A percentile compares a stretch with the other conserved stretches of the same genome.
Conservation (phyloP, 1,284 basidiomycete species). For the Heliocybe sulcata region DNA sequence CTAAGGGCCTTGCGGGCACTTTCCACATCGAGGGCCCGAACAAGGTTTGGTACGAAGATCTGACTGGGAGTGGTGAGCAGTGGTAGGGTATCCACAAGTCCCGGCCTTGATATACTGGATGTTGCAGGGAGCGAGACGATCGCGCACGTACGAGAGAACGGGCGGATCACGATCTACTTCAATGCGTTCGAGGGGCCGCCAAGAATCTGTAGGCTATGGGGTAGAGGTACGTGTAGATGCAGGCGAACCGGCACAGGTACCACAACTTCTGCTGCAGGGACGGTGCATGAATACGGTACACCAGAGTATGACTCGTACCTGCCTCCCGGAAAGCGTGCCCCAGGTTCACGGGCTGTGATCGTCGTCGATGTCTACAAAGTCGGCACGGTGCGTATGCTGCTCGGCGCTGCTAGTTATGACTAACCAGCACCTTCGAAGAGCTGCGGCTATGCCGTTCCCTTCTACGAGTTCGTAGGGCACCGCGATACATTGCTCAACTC, state of each 20-base stretch:
- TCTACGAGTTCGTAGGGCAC: constrained; percentile 37
- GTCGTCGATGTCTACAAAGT: no score
- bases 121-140: constrained; percentile 48
- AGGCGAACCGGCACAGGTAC: neutral
- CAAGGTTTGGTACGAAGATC: constrained; percentile 53
- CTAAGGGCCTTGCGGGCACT: constrained; percentile 38
- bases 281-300: constrained; percentile 42
- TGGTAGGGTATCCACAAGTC: no score
- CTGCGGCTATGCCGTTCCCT: constrained; percentile 43
- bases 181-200: constrained; percentile 43
- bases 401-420: neutral
- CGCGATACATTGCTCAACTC: constrained; percentile 22
- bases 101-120: neutral
- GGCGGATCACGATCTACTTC: constrained; percentile 48
- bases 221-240: constrained; percentile 32
- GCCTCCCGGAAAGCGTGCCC: constrained; percentile 28
- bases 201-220: constrained; percentile 42
- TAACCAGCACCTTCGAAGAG: constrained; percentile 23
- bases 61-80: constrained; percentile 44
- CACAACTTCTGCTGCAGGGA: constrained; percentile 22
- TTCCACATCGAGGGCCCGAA: constrained; percentile 44
- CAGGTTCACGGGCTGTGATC: constrained; percentile 41
- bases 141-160: constrained; percentile 52
- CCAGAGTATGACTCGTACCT: constrained; percentile 40
- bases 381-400: no score